A percentile compares a stretch with the other conserved stretches of the same genome.
phyloP scores from a whole-genome alignment of 768 basidiomycete species.

The Thelephora ganbajun region DNA sequence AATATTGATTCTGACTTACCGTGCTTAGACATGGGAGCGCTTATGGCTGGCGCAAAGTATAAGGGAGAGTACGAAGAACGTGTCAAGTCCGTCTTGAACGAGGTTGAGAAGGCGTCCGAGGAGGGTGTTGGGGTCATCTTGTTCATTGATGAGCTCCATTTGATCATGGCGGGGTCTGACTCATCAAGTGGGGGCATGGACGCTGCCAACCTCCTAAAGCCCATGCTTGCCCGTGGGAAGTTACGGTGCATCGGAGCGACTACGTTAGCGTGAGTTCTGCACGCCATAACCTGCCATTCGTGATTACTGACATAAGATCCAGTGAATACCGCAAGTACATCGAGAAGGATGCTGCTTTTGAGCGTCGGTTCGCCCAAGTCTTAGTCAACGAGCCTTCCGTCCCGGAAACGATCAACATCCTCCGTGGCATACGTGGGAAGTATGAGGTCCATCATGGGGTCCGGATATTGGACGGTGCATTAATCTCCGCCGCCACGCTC shows the following conservation, averaged over 20 bases:
- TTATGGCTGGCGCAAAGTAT: conserved; percentile 88
- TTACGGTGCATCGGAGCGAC: conserved; percentile 76
- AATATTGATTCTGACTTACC: neutral
- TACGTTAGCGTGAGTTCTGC: conserved; percentile 38
- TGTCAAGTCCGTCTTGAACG: conserved; percentile 81
- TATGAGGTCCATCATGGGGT: conserved; percentile 86
- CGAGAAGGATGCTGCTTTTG: conserved; percentile 84
- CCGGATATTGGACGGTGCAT: conserved; percentile 72
- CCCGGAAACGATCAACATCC: conserved; percentile 80
- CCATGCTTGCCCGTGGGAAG: conserved; percentile 78
- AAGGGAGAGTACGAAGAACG: conserved; percentile 97
- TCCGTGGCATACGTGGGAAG: conserved; percentile 88
- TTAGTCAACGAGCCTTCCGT: conserved; percentile 85
- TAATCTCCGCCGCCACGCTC: conserved; percentile 81
- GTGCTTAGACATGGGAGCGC: conserved; percentile 36
- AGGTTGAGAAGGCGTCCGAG: conserved; percentile 80
- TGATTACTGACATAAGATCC: neutral
- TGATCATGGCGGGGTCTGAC: conserved; percentile 85
- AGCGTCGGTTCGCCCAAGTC: conserved; percentile 88
- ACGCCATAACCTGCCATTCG: no score
- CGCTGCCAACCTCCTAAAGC: conserved; percentile 86
- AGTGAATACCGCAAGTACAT: conserved; percentile 83
- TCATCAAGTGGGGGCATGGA: conserved; percentile 85
- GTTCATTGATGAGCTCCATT: conserved; percentile 90
- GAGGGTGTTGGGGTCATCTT: conserved; percentile 74